Evolutionary conservation across 2,329 filamentous ascomycete genomes (phyloP), one percentile per base, ranked within the genome.

Genomic region (Botrytis tulipae): DNA sequence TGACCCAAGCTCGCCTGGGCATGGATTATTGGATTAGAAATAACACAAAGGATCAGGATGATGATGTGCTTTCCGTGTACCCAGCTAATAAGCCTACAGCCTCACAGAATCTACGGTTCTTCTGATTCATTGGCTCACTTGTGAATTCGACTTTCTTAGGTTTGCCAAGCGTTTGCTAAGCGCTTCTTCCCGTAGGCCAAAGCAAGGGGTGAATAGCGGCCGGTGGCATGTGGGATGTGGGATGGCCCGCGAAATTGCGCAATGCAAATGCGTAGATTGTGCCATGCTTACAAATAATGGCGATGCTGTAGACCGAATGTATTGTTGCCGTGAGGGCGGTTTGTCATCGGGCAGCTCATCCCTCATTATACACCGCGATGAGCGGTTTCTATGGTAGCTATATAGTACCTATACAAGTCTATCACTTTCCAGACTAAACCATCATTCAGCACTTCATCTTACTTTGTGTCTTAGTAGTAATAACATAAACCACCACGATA

Each of bases 141-240:
- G 57, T 20, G 18, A 29, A n/a, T 59, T 18, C 3, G 12, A 22
- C 4, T 16, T 32, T 32, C 57, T 22, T 22, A 59, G 29, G 57
- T 35, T 20, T 32, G 29, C 35, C 22, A 37, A 25, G n/a, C 60
- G 14, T 40, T 40, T n/a, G 59, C 20, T 25, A 9, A 40, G 25
- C 42, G 25, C 42, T 22, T 44, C 61, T 32, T 29, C 40, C 16
- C n/a, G 40, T 29, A 46, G n/a, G 35, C 46, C 14, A 54, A 40
- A 54, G 65, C 65, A 54, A 67, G 65, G 32, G 65, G 14, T 40
- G 37, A 29, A 37, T 40, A 54, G 44, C n/a, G 5, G 44, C 65
- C 65, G 46, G 65, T 67, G 65, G 46, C 22, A 67, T 67, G 65
- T 67, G 65, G 65, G 46, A 67, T 40, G 65, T 67, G 65, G 65